phyloP scores from a whole-genome alignment of 2,329 filamentous ascomycete species.

The Talaromyces sp. region DNA sequence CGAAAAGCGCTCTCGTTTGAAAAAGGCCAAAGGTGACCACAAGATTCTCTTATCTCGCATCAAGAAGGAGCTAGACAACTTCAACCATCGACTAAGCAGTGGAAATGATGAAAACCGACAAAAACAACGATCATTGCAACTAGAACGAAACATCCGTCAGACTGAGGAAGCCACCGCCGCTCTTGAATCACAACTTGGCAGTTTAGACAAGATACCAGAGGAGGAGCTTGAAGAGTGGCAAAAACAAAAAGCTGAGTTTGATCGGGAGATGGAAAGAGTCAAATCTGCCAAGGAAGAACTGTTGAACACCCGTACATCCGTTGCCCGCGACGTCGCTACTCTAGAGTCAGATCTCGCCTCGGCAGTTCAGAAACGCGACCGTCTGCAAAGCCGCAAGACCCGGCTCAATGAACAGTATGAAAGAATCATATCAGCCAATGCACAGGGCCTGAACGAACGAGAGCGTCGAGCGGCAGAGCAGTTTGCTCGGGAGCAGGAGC shows the following conservation, averaged over 20 bases:
- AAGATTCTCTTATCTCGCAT: conserved; percentile 54
- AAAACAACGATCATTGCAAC: conserved; percentile 56
- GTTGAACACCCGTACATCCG: conserved; percentile 45
- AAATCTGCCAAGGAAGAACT: conserved; percentile 49
- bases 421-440: conserved; percentile 54
- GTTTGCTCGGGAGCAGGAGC: conserved; percentile 43
- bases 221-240: conserved; percentile 51
- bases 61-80: conserved; percentile 57
- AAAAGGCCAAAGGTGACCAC: conserved; percentile 58
- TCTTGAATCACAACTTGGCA: conserved; percentile 51
- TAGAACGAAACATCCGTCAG: conserved; percentile 58
- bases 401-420: conserved; percentile 60
- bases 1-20: conserved; percentile 55
- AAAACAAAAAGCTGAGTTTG: conserved; percentile 50
- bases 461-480: conserved; percentile 47
- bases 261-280: conserved; percentile 50
- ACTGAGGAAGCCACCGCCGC: conserved; percentile 57
- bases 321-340: conserved; percentile 48
- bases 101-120: conserved; percentile 59
- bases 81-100: conserved; percentile 53
- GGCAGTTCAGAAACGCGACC: conserved; percentile 54
- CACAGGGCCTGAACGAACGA: conserved; percentile 53
- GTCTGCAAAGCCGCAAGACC: conserved; percentile 52
- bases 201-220: conserved; percentile 53
- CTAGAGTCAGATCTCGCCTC: conserved; percentile 51